These are phyloP conservation scores for Lomentospora prolificans DNA, from an alignment of 2,329 filamentous ascomycete genomes.

Conservation along the genomic window DNA sequence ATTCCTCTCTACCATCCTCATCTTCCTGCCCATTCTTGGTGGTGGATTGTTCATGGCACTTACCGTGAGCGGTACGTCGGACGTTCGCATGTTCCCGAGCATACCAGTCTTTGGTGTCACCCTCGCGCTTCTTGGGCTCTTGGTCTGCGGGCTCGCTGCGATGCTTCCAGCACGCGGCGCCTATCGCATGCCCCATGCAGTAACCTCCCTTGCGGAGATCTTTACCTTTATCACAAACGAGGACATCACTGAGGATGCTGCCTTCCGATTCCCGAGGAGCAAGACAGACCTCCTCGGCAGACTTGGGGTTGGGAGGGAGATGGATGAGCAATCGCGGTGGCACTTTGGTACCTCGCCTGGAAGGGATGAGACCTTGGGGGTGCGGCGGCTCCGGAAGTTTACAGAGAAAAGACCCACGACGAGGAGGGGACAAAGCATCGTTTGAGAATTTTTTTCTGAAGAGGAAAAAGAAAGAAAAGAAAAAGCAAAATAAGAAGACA, in stretches of 20 bases:
- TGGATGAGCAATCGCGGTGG: conserved; percentile 41
- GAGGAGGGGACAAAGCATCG: conserved; percentile 15
- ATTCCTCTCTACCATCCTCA: conserved; percentile 46
- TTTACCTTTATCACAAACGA: conserved; percentile 68
- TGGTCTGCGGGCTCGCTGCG: conserved; percentile 51
- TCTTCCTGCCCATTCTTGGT: conserved; percentile 55
- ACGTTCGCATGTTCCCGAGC: conserved; percentile 60
- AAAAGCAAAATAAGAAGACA: neutral
- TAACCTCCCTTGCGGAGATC: conserved; percentile 64
- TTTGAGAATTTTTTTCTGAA: too few species aligned
- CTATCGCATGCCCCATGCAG: conserved; percentile 62
- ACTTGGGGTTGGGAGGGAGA: conserved; percentile 45
- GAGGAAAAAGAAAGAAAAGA: conserved; percentile 8
- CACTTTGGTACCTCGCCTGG: conserved; percentile 33
- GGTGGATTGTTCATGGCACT: conserved; percentile 68
- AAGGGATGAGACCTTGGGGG: conserved; percentile 31
- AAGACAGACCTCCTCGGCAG: conserved; percentile 59
- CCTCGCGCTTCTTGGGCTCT: conserved; percentile 63
- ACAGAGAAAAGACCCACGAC: conserved; percentile 26
- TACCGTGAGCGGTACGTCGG: conserved; percentile 36
- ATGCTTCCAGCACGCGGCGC: conserved; percentile 51
- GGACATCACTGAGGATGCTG: conserved; percentile 59
- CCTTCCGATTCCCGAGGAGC: conserved; percentile 60
- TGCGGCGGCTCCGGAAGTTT: conserved; percentile 33
- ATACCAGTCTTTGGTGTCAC: conserved; percentile 63